phyloP scores from a whole-genome alignment of 2,329 filamentous ascomycete species.

The Bipolaris bicolor region DNA sequence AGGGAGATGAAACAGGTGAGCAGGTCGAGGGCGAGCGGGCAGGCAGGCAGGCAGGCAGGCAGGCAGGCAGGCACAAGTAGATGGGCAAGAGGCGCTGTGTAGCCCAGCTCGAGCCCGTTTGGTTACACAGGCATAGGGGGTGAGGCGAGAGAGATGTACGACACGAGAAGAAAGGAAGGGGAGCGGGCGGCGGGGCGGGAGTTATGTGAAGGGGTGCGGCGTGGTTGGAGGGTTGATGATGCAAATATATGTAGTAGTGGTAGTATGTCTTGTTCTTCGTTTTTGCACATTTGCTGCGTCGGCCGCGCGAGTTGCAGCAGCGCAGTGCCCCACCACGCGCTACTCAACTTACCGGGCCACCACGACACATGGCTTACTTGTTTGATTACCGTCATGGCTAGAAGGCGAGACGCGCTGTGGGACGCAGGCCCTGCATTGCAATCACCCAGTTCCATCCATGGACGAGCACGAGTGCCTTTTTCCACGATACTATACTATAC shows the following conservation, averaged over 20 bases:
- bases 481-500: too few species aligned
- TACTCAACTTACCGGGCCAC: neutral
- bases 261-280: neutral
- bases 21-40: neutral
- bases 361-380: neutral
- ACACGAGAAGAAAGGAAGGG: neutral
- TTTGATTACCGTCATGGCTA: too few species aligned
- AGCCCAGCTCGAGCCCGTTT: neutral
- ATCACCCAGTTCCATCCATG: too few species aligned
- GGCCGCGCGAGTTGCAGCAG: neutral
- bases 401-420: too few species aligned
- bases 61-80: neutral
- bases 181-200: too few species aligned
- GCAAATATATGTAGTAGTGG: neutral
- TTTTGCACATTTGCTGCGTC: neutral
- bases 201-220: neutral
- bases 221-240: neutral
- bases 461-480: too few species aligned
- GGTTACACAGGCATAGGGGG: conserved; percentile 2
- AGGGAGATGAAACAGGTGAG: neutral
- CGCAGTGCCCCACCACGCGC: conserved; percentile 5
- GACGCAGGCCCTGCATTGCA: too few species aligned
- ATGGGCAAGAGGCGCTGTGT: conserved; percentile 14
- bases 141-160: neutral
- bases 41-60: neutral